Evolutionary conservation across 1,139 yeast genomes (phyloP), one percentile per base, ranked within the genome.

Genomic region (Yamadazyma atmosphaerica): DNA sequence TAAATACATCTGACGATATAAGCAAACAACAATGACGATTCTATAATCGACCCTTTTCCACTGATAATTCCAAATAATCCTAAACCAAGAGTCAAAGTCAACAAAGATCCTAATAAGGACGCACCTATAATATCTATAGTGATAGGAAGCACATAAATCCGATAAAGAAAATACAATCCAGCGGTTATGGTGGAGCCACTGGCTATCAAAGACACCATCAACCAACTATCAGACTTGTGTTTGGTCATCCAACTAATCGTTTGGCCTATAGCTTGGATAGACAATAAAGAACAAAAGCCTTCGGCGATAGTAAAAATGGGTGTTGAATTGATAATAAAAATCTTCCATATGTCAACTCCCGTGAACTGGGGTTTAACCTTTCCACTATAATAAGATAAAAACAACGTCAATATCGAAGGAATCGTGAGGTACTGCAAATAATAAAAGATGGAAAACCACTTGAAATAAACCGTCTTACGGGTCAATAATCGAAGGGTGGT

Each of bases 1-100:
- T 90, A 90, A 41, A 89, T 80, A 51, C 96, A 88, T 58, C 95
- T 85, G 13, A 92, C 96, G 49, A 90, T 83, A 60, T 92, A 92
- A 10, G 95, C 94, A 56, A 88, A 83, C 51, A 92, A 71, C 43
- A 90, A 66, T 6, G 96, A 86, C 24, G 90, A 79, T 61, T 92
- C 98, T 41, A 89, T 77, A 25, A 92, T 83, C n/a, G 92, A 84
- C 3, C 98, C 97, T 45, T 77, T 78, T 10, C 86, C 83, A 6
- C 92, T 81, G 16, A 86, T 74, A 31, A 92, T 88, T 1, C 98
- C 98, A 60, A 77, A 89, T 8, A 87, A 62, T 1, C 95, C 88
- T 30, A 92, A 63, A 8, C 89, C 81, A 7, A 80, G 66, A 2
- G 95, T 84, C 34, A 84, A 63, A 0, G 97, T 86, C 44, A 92